phyloP scores from a whole-genome alignment of 2,329 filamentous ascomycete species.

The Exutisphaerella laricina region DNA sequence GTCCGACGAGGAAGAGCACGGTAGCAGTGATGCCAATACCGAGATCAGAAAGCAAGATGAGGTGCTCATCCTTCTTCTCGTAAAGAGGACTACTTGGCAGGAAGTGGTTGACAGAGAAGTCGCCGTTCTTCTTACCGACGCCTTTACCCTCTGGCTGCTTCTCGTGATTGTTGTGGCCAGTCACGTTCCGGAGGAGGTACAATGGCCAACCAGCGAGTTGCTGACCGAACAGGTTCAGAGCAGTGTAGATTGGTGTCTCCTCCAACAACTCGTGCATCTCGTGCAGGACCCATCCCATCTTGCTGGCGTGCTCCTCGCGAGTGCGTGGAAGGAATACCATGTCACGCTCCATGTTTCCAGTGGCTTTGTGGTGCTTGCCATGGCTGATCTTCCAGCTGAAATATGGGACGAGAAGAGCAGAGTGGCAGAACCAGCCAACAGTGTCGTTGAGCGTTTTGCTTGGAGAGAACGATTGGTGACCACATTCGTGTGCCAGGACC shows the following conservation, averaged over 20 bases:
- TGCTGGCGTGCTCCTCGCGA: slow-evolving; percentile 70
- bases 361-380: slow-evolving; percentile 99
- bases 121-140: slow-evolving; percentile 83
- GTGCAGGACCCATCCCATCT: slow-evolving; percentile 67
- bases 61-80: slow-evolving; percentile 81
- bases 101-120: slow-evolving; percentile 90
- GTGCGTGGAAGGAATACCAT: slow-evolving; percentile 99
- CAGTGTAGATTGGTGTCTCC: slow-evolving; percentile 84
- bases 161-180: slow-evolving; percentile 92
- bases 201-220: slow-evolving; percentile 90
- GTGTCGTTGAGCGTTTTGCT: slow-evolving; percentile 86
- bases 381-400: slow-evolving; percentile 99
- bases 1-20: slow-evolving; percentile 62
- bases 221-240: slow-evolving; percentile 68
- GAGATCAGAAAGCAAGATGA: slow-evolving; percentile 81
- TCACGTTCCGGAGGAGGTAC: slow-evolving; percentile 88
- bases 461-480: slow-evolving; percentile 93
- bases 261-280: slow-evolving; percentile 86
- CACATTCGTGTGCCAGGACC: slow-evolving; percentile 97
- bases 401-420: slow-evolving; percentile 83
- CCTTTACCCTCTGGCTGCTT: slow-evolving; percentile 89
- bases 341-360: slow-evolving; percentile 92
- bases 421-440: slow-evolving; percentile 88
- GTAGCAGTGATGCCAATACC: slow-evolving; percentile 59
- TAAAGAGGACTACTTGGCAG: slow-evolving; percentile 81